phyloP scores from a whole-genome alignment of 805 yeast genomes.

The Wickerhamiella australiensis region DNA sequence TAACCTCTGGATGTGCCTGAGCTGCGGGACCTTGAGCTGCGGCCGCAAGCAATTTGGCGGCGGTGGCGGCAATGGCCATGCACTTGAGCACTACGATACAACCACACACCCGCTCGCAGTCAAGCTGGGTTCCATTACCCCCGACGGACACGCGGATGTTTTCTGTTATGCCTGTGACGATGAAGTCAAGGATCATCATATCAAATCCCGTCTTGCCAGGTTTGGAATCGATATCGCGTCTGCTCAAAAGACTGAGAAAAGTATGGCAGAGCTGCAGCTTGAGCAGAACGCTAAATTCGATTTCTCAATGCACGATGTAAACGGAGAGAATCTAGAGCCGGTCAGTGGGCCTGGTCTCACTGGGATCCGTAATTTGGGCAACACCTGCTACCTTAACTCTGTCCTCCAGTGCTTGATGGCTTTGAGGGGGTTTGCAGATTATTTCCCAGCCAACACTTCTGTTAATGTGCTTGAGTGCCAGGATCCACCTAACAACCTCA shows the following conservation, averaged over 20 bases:
- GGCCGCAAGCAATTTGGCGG: conserved; percentile 94
- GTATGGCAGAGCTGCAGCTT: conserved; percentile 74
- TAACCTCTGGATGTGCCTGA: conserved; percentile 85
- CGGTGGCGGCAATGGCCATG: conserved; percentile 88
- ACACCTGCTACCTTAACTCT: conserved; percentile 81
- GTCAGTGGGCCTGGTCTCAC: conserved; percentile 67
- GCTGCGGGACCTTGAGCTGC: conserved; percentile 87
- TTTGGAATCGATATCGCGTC: conserved; percentile 56
- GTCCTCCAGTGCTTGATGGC: conserved; percentile 60
- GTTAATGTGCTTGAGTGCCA: conserved; percentile 30
- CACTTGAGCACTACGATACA: conserved; percentile 53
- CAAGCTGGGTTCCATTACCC: conserved; percentile 77
- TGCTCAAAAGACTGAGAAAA: conserved; percentile 67
- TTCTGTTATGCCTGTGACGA: conserved; percentile 85
- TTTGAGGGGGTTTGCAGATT: conserved; percentile 27
- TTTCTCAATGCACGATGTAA: conserved; percentile 60
- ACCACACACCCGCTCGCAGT: conserved; percentile 71
- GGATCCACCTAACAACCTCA: conserved; percentile 47
- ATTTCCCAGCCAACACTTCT: conserved; percentile 21
- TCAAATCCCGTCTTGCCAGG: conserved; percentile 37
- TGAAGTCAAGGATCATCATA: conserved; percentile 64
- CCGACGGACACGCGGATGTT: conserved; percentile 62
- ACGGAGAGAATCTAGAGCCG: conserved; percentile 53
- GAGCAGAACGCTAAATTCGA: conserved; percentile 94
- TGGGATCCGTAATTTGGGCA: conserved; percentile 83